These are phyloP conservation scores for Neurospora sp. DNA, from an alignment of 2,329 filamentous ascomycete species.

Conservation along the genomic window DNA sequence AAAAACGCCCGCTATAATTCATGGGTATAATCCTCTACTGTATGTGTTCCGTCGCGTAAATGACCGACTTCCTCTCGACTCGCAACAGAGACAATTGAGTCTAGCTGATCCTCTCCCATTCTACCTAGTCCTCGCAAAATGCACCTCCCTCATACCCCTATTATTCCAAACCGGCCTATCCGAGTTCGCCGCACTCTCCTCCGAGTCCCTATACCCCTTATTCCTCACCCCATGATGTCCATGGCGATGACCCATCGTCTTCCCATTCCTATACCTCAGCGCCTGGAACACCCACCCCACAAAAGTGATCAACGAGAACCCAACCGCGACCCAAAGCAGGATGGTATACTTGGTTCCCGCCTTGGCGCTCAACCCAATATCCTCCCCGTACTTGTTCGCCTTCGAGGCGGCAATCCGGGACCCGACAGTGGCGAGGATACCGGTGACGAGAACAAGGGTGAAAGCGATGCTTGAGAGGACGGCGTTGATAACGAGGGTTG, in stretches of 20 bases:
- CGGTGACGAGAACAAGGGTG: slow-evolving; percentile 5
- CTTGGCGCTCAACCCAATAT: slow-evolving; percentile 6
- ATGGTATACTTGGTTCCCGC: slow-evolving; percentile 6
- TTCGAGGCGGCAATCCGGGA: slow-evolving; percentile 3
- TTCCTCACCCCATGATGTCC: not conserved
- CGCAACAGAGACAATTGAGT: not conserved
- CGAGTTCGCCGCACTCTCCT: not conserved
- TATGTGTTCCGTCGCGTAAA: not conserved
- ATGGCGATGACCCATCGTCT: not conserved
- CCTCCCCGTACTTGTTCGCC: slow-evolving; percentile 5
- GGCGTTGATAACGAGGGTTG: slow-evolving; percentile 2
- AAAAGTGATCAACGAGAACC: slow-evolving; percentile 7
- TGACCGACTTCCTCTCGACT: not conserved
- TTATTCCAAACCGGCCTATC: slow-evolving; percentile 5
- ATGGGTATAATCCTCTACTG: not conserved
- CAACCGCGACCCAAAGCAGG: slow-evolving; percentile 9
- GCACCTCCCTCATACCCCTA: slow-evolving; percentile 2
- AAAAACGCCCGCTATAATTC: not conserved
- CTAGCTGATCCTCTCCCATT: not conserved
- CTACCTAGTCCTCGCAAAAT: not conserved
- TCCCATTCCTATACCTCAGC: not conserved
- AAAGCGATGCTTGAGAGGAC: not conserved
- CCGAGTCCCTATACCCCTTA: not conserved
- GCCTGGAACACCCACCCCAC: slow-evolving; percentile 9
- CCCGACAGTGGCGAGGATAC: slow-evolving; percentile 5